A percentile compares a stretch with the other conserved stretches of the same genome.
These are phyloP conservation scores for Przewalskia tangutica DNA, from an alignment of 257 asterid genomes.

Conservation along the genomic window DNA sequence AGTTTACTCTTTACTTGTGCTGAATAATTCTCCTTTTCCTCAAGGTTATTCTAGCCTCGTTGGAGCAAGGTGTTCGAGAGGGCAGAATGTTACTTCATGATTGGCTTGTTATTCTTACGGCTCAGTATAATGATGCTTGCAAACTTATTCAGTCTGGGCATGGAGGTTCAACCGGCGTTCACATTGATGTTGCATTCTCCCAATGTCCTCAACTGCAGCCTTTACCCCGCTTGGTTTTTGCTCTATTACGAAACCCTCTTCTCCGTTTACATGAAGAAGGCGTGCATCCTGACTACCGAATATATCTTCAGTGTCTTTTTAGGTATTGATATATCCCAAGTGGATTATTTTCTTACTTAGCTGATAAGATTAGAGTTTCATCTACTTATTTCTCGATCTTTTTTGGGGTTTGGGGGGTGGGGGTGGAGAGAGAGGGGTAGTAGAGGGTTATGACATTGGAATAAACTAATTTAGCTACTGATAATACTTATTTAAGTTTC, in stretches of 20 bases:
- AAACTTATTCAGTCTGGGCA: constrained; percentile 55
- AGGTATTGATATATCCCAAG: constrained; percentile 35
- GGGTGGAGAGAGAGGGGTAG: background rate
- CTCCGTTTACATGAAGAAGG: constrained; percentile 99
- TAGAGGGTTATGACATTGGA: background rate
- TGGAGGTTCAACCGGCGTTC: constrained; percentile 42
- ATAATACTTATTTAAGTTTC: background rate
- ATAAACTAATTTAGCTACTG: background rate
- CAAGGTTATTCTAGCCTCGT: constrained; percentile 86
- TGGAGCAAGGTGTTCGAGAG: constrained; percentile 95
- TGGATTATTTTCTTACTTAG: background rate
- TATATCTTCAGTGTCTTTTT: constrained; percentile 94
- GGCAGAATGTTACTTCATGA: constrained; percentile 85
- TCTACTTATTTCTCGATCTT: background rate
- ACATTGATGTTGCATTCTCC: constrained; percentile 74
- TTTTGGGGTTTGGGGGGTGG: background rate
- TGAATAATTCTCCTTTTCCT: constrained; percentile 10
- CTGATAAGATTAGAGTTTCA: background rate
- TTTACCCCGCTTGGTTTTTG: constrained; percentile 86
- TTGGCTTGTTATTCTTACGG: constrained; percentile 94
- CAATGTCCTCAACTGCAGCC: constrained; percentile 93
- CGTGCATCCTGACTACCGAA: constrained; percentile 95
- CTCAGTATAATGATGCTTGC: constrained; percentile 81
- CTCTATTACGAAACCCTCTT: constrained; percentile 85
- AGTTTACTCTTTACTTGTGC: background rate